These are phyloP conservation scores for Lagenidium sp. DNA, from an alignment of 352 stramenopile species.

Conservation along the genomic window DNA sequence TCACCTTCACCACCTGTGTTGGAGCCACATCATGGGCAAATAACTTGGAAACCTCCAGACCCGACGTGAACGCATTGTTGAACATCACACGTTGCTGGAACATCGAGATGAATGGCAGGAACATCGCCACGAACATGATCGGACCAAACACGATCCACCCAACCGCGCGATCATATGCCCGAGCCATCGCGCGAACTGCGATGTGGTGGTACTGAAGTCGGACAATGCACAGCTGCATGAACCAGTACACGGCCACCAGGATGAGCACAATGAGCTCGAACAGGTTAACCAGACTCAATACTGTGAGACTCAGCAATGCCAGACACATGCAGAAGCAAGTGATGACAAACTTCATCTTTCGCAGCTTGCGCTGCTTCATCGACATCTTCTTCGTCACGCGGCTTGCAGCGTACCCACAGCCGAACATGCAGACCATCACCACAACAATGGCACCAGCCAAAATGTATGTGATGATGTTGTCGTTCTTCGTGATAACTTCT, in stretches of 20 bases:
- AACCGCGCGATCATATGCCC: conserved; percentile 63
- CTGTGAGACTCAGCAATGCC: conserved; percentile 56
- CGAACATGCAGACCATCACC: conserved; percentile 64
- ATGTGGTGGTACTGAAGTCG: conserved; percentile 82
- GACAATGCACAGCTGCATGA: conserved; percentile 75
- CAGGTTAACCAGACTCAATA: conserved; percentile 63
- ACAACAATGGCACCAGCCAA: conserved; percentile 54
- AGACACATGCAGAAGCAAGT: conserved; percentile 58
- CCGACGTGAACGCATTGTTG: conserved; percentile 85
- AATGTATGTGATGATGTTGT: conserved; percentile 53
- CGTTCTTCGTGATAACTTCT: conserved; percentile 41
- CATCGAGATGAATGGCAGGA: conserved; percentile 79
- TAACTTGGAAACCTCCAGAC: conserved; percentile 83
- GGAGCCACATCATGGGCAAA: conserved; percentile 80
- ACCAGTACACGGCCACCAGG: conserved; percentile 76
- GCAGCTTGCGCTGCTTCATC: conserved; percentile 85
- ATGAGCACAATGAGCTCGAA: conserved; percentile 66
- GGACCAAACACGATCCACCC: conserved; percentile 86
- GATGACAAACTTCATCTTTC: conserved; percentile 85
- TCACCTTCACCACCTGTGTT: conserved; percentile 78
- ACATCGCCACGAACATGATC: conserved; percentile 86
- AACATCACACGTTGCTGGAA: conserved; percentile 90
- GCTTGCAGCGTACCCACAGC: conserved; percentile 77
- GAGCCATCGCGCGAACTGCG: conserved; percentile 64
- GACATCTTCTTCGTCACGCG: conserved; percentile 86